Percentiles rank a stretch among this genome's conserved stretches.
Evolutionary conservation across 2,329 filamentous ascomycete genomes (phyloP).

Genomic region (Teratosphaeria destructans): DNA sequence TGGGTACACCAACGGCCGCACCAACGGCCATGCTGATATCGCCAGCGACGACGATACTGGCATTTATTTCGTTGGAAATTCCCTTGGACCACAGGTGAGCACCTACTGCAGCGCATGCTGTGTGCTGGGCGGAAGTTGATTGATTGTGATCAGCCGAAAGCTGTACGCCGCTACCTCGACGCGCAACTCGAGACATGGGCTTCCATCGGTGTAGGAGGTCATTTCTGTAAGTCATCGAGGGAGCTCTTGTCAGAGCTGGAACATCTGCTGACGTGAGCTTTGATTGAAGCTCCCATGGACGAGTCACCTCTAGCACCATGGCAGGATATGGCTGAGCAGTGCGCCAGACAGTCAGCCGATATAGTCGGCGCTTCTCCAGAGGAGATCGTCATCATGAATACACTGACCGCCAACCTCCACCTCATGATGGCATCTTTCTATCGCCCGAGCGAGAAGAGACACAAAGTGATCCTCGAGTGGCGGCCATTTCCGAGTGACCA

Average conservation of each 20-base stretch:
- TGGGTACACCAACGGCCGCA: background rate
- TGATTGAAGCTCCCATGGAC: slow-evolving; percentile 24
- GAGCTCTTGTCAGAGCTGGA: background rate
- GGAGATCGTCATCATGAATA: slow-evolving; percentile 83
- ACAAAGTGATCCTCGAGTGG: slow-evolving; percentile 78
- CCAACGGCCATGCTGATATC: slow-evolving; percentile 2
- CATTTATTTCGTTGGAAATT: slow-evolving; percentile 85
- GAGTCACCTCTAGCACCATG: slow-evolving; percentile 61
- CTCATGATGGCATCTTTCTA: slow-evolving; percentile 82
- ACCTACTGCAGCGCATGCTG: background rate
- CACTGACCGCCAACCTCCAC: slow-evolving; percentile 70
- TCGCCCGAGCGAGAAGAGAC: slow-evolving; percentile 51
- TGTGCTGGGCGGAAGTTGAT: background rate
- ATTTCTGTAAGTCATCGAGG: slow-evolving; percentile 31
- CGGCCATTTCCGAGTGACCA: slow-evolving; percentile 85
- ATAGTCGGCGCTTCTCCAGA: slow-evolving; percentile 62
- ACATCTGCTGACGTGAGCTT: background rate
- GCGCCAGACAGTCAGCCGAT: slow-evolving; percentile 56
- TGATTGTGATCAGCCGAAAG: slow-evolving; percentile 53
- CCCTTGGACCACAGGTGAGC: slow-evolving; percentile 51
- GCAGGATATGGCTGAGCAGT: slow-evolving; percentile 68
- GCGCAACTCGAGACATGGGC: slow-evolving; percentile 75
- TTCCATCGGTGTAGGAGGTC: slow-evolving; percentile 73
- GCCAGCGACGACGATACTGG: slow-evolving; percentile 30
- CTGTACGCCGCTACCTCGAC: slow-evolving; percentile 53